Evolutionary conservation across 352 stramenopile genomes (phyloP).

Genomic region (Aphanomyces invadans): DNA sequence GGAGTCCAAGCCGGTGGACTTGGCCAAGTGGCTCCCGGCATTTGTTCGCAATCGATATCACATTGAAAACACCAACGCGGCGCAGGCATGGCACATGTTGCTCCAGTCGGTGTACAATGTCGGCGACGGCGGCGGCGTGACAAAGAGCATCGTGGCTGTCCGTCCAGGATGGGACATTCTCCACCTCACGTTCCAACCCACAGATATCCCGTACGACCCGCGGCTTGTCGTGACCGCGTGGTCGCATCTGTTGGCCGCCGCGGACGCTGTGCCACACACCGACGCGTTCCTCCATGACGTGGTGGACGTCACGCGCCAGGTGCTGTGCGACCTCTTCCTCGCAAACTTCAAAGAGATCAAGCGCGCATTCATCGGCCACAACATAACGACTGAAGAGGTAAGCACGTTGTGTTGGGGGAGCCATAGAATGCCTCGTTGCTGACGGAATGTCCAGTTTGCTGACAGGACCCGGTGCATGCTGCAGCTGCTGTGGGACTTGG

Average conservation of each 20-base stretch:
- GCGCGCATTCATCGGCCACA: constrained; percentile 38
- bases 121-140: constrained; percentile 53
- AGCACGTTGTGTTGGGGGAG: constrained; percentile 29
- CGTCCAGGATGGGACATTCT: constrained; percentile 63
- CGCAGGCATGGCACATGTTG: constrained; percentile 48
- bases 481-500: constrained; percentile 44
- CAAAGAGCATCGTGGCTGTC: constrained; percentile 55
- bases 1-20: constrained; percentile 38
- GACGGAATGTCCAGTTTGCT: background rate
- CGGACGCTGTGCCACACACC: constrained; percentile 30
- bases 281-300: constrained; percentile 64
- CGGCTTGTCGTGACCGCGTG: constrained; percentile 46
- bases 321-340: constrained; percentile 56
- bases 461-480: constrained; percentile 33
- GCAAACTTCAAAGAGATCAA: constrained; percentile 48
- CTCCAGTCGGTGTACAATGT: constrained; percentile 63
- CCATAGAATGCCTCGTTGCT: background rate
- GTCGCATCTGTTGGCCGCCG: constrained; percentile 43
- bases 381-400: constrained; percentile 31
- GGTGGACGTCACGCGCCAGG: constrained; percentile 70
- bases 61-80: constrained; percentile 36
- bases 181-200: constrained; percentile 59
- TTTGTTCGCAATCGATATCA: constrained; percentile 58
- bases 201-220: constrained; percentile 57
- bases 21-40: constrained; percentile 39